Base-by-base conservation (phyloP, 2,329 filamentous ascomycete genomes). In the Myriosclerotinia scirpicola region DNA sequence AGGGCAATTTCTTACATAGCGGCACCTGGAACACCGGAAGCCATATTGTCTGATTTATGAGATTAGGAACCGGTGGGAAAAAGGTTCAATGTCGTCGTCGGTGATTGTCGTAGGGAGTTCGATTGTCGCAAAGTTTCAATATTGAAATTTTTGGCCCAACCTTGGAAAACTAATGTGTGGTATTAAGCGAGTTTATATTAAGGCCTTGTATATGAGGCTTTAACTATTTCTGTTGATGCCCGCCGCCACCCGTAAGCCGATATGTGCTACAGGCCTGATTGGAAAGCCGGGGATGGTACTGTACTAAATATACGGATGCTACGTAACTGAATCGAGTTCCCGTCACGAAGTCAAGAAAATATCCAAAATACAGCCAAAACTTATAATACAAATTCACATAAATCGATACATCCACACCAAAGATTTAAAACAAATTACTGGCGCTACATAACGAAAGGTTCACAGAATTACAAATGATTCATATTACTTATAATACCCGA, bases 1-100 rank as follows among this genome's bases (percentile, higher is more conserved):
- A 54, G 46, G 12, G 54, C 36, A 46, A 55, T 52, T 55, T 62
- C 76, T 75, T 77, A 77, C 76, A 78, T 77, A 72, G 76, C 75
- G 69, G 74, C 73, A 72, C 75, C 76, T 72, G 75, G 75, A 54
- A 75, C 74, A 70, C 68, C 75, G 67, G 78, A 77, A 64, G 78
- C 76, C 78, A 79, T 79, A 59, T 73, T 79, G 71, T 69, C 72
- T 71, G 69, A 65, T 69, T 68, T 70, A 67, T 71, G 67, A 56
- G 65, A 65, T 67, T 72, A 72, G 73, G 71, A 73, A 75, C 73
- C 73, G 73, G 70, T 46, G 67, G 67, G 17, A 44, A 54, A 66
- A 68, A 71, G 71, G 58, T 71, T 66, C 69, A 63, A 66, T 67
- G 73, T 71, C 69, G 74, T 75, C 68, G 72, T 70, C 66, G 70